A percentile compares a stretch with the other conserved stretches of the same genome.
These are phyloP conservation scores for Verticillium zaregamsianum DNA, from an alignment of 2,329 filamentous ascomycete genomes.

Conservation along the genomic window DNA sequence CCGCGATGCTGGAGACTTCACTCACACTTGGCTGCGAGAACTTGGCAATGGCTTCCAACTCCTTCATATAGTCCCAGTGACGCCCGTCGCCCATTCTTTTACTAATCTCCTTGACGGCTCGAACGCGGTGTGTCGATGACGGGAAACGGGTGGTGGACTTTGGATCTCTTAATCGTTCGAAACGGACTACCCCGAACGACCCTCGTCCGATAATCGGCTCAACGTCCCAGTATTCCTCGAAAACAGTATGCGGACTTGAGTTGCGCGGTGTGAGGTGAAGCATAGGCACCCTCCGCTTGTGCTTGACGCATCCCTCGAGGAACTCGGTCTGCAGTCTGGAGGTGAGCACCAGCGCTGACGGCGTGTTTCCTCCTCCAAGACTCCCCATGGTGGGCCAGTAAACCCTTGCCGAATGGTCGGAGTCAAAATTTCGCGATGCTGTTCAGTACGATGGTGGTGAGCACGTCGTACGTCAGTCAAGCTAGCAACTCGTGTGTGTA, in stretches of 20 bases:
- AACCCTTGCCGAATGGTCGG: too few species aligned
- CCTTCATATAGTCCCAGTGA: conserved; percentile 9
- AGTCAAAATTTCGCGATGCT: too few species aligned
- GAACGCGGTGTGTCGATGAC: conserved; percentile 3
- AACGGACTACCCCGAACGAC: conserved; percentile 11
- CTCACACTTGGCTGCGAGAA: conserved; percentile 14
- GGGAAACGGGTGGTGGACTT: background rate
- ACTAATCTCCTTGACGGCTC: conserved; percentile 16
- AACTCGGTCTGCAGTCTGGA: background rate
- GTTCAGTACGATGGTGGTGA: too few species aligned
- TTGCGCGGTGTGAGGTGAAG: background rate
- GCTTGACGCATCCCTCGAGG: background rate
- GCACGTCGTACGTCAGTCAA: background rate
- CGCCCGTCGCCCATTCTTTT: conserved; percentile 1
- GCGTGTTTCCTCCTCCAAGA: background rate
- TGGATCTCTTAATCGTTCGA: conserved; percentile 6
- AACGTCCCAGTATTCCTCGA: conserved; percentile 11
- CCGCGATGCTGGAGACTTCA: background rate
- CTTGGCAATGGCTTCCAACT: conserved; percentile 17
- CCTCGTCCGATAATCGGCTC: conserved; percentile 11
- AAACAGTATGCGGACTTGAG: conserved; percentile 7
- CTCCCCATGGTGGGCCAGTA: background rate
- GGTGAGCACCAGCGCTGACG: background rate
- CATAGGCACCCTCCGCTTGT: background rate
- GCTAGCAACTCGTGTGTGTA: background rate